Evolutionary conservation across 2,329 filamentous ascomycete species (phyloP).

Genomic region (Fusarium napiforme): DNA sequence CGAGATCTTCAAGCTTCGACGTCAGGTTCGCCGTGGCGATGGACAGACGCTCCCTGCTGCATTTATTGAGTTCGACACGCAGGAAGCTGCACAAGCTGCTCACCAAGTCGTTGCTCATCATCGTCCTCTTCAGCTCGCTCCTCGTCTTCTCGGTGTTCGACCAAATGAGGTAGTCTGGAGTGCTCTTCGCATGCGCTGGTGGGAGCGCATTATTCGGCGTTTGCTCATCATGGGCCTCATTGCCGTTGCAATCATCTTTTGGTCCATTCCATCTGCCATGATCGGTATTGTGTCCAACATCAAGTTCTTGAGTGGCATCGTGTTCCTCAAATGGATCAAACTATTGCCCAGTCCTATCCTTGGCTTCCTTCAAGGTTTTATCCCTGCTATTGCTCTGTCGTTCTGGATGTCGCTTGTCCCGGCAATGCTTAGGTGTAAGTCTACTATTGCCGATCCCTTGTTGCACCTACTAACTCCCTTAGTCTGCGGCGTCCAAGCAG

Average conservation of each 20-base stretch:
- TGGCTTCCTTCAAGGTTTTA: constrained; percentile 84
- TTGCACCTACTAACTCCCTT: constrained; percentile 11
- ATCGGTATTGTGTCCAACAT: constrained; percentile 91
- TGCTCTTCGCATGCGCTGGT: constrained; percentile 85
- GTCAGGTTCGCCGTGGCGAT: constrained; percentile 77
- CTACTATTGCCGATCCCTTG: rapidly evolving
- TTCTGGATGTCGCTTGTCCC: constrained; percentile 89
- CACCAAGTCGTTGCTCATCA: constrained; percentile 90
- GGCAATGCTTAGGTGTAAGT: constrained; percentile 74
- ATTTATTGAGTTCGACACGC: constrained; percentile 89
- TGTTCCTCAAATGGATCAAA: constrained; percentile 78
- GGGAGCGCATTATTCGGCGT: constrained; percentile 81
- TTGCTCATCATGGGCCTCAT: constrained; percentile 78
- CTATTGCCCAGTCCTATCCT: constrained; percentile 76
- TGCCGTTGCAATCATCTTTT: constrained; percentile 84
- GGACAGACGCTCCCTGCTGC: constrained; percentile 77
- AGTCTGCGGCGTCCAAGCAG: constrained; percentile 81
- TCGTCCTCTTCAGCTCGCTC: constrained; percentile 85
- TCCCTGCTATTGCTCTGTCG: constrained; percentile 82
- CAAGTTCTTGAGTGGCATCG: constrained; percentile 71
- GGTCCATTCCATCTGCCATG: constrained; percentile 78
- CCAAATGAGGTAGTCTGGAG: constrained; percentile 90
- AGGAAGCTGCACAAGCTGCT: constrained; percentile 86
- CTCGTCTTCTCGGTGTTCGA: constrained; percentile 83
- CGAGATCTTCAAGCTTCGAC: constrained; percentile 71